These are phyloP conservation scores for Ustilago tritici DNA, from an alignment of 1,284 basidiomycete species.

Conservation along the genomic window DNA sequence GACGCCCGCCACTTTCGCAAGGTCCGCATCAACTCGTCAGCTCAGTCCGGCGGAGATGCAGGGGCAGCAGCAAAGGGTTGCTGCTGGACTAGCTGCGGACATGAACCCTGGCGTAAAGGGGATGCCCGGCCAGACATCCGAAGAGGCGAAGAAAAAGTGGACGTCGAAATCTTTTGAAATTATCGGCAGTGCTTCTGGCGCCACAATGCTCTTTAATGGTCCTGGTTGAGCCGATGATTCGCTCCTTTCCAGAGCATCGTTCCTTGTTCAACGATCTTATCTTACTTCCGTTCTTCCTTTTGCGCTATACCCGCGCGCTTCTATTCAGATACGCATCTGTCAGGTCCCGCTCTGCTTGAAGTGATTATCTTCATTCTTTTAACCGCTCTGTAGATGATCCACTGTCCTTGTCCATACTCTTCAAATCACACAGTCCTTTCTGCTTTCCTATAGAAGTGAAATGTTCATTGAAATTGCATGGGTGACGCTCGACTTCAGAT, in stretches of 20 bases:
- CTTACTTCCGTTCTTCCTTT: not conserved
- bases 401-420: not conserved
- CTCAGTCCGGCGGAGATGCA: not conserved
- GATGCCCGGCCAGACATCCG: not conserved
- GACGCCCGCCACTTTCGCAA: not conserved
- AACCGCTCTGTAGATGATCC: not conserved
- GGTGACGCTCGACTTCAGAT: no score
- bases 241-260: not conserved
- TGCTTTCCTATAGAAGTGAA: not conserved
- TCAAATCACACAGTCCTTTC: not conserved
- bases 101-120: not conserved
- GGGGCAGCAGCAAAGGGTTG: not conserved
- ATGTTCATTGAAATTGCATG: not conserved
- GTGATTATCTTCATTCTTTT: not conserved
- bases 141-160: not conserved
- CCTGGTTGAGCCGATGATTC: not conserved
- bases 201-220: conserved; percentile 29
- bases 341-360: not conserved
- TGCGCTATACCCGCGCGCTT: not conserved
- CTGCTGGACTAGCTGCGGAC: not conserved
- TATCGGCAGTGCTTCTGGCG: no score
- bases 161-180: no score
- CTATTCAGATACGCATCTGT: not conserved
- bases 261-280: not conserved
- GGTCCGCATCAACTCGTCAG: not conserved